A percentile compares a stretch with the other conserved stretches of the same genome.
Evolutionary conservation across 192 early-diverging fungal genomes (phyloP).

Genomic region (Coemansia furcata): DNA sequence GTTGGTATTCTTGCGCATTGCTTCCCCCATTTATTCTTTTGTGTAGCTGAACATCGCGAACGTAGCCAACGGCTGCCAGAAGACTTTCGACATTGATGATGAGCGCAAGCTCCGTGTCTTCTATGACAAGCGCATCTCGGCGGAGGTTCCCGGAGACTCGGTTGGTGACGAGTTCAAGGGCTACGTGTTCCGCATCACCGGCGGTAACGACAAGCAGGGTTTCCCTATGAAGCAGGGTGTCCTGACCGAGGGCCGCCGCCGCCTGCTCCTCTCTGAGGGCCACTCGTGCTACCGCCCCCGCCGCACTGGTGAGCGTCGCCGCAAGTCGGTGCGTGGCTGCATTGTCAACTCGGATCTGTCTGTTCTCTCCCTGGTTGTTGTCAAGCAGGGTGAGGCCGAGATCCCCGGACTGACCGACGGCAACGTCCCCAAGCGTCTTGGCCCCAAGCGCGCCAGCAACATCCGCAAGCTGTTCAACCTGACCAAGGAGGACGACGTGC

Average conservation of each 20-base stretch:
- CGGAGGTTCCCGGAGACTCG: conserved; percentile 92
- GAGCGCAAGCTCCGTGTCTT: conserved; percentile 92
- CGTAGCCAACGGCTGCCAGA: conserved; percentile 97
- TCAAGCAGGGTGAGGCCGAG: conserved; percentile 96
- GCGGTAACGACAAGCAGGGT: conserved; percentile 99
- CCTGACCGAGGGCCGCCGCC: conserved; percentile 68
- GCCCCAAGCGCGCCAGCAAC: conserved; percentile 98
- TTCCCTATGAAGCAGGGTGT: conserved; percentile 99
- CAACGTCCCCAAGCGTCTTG: conserved; percentile 93
- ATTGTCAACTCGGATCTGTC: conserved; percentile 94
- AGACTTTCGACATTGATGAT: conserved; percentile 96
- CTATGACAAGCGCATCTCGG: conserved; percentile 97
- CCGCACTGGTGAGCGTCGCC: conserved; percentile 96
- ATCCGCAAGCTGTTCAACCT: conserved; percentile 99
- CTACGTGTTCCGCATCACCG: conserved; percentile 98
- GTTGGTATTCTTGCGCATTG: neutral
- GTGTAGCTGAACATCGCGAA: conserved; percentile 97
- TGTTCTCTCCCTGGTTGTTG: conserved; percentile 89
- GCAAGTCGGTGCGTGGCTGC: conserved; percentile 99
- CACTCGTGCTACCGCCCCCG: conserved; percentile 99
- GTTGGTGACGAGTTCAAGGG: conserved; percentile 99
- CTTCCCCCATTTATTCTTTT: conserved; percentile 6
- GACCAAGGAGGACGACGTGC: conserved; percentile 97
- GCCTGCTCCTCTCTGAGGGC: conserved; percentile 82
- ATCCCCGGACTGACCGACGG: conserved; percentile 95